phyloP scores from a whole-genome alignment of 805 yeast genomes.

The Wickerhamomyces xylosicus region DNA sequence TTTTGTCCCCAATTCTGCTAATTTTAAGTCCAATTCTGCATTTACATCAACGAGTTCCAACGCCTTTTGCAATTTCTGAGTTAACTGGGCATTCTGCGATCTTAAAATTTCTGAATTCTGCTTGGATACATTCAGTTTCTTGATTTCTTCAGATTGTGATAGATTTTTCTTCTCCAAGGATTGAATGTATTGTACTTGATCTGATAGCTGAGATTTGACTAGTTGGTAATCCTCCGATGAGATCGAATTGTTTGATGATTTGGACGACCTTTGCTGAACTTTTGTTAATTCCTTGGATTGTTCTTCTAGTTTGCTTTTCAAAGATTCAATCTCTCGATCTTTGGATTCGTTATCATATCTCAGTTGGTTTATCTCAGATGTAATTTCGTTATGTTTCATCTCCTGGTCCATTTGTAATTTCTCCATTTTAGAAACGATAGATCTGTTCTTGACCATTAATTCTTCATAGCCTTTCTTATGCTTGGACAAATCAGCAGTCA shows the following conservation, averaged over 20 bases:
- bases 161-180: slow-evolving; percentile 42
- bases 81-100: slow-evolving; percentile 40
- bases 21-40: slow-evolving; percentile 39
- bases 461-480: slow-evolving; percentile 5
- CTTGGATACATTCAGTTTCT: slow-evolving; percentile 35
- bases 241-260: too few species aligned
- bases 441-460: background rate
- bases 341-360: slow-evolving; percentile 5
- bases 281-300: slow-evolving; percentile 17
- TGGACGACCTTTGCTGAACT: too few species aligned
- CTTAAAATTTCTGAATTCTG: slow-evolving; percentile 39
- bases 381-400: slow-evolving; percentile 3
- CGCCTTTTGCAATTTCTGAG: slow-evolving; percentile 26
- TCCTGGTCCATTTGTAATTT: slow-evolving; percentile 2
- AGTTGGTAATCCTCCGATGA: background rate
- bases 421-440: background rate
- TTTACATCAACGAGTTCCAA: slow-evolving; percentile 34
- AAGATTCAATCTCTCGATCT: slow-evolving; percentile 18
- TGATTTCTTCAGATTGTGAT: slow-evolving; percentile 41
- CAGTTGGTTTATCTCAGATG: slow-evolving; percentile 1
- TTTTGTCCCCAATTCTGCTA: slow-evolving; percentile 35
- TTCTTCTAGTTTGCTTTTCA: slow-evolving; percentile 17
- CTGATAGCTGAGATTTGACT: slow-evolving; percentile 21
- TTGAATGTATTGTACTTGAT: slow-evolving; percentile 34
- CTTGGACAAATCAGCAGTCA: slow-evolving; percentile 14